Base-by-base conservation (phyloP, 2,329 filamentous ascomycete species). In the Dothideomycetes sp. region DNA sequence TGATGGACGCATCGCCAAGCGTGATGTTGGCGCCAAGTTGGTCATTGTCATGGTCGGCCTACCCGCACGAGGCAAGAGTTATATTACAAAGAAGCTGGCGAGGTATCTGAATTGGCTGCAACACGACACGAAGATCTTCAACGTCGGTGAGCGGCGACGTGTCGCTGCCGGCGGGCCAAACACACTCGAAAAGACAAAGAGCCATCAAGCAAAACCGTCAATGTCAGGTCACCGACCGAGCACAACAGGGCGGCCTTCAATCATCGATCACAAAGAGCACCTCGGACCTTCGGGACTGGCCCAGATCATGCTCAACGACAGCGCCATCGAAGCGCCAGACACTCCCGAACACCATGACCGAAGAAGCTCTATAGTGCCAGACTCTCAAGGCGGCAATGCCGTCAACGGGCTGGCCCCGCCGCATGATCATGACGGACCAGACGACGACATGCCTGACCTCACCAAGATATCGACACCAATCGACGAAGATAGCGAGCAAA, bases 21-120 rank as follows among this genome's bases (percentile, higher is more conserved):
- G 89, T 55, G 91, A 98, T 72, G 84, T 98, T 36, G 91, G 88
- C 36, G 84, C 91, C 31, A 98, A 98, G 69, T 71, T 98, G 46
- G 86, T 96, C 56, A 94, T 98, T 53, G 79, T 98, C 59, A 98
- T 98, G 91, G 91, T 98, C 45, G 91, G 91, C 47, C 67, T 98
- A 52, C 91, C 91, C 3, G 91, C 91, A 8, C 74, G 91, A 53
- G 91, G 91, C 57, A 98, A 98, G 66, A 95, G 88, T 40, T 98
- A 98, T 64, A 94, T 98, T 54, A 96, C 91, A 45, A 96, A 96
- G 70, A 98, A 98, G 66, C 75, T 98, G 47, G 84, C 91, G 43
- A 77, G 91, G 45, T 98, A 96, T 58, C 68, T 98, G 37, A 89
- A 93, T 36, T 98, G 91, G 91, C 79, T 95, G 54, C 91, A 98